phyloP scores from a whole-genome alignment of 345 rosid species.

The Triadica sebifera region DNA sequence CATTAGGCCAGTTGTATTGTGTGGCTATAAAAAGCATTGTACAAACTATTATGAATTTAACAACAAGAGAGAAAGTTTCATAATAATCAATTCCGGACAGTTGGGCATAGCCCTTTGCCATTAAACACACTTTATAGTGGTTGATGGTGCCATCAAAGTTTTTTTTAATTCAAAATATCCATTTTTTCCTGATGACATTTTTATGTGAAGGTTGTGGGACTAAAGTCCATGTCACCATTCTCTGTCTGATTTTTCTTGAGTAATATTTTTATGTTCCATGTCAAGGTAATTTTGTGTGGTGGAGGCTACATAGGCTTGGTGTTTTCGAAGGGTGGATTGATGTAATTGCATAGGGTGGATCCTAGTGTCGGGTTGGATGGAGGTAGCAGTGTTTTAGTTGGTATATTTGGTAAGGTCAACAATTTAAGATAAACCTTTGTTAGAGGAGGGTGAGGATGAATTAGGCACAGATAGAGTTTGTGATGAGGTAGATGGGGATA shows the following conservation, averaged over 20 bases:
- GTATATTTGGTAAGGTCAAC: no score
- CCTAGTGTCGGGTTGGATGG: no score
- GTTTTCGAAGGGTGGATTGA: no score
- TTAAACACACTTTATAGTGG: not conserved
- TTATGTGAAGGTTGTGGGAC: not conserved
- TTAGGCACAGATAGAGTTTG: no score
- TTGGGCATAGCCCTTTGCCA: not conserved
- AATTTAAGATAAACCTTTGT: no score
- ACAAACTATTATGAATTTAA: not conserved
- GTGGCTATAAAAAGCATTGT: not conserved
- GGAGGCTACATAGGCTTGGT: no score
- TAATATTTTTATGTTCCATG: not conserved
- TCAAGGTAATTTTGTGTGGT: not conserved
- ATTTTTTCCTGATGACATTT: not conserved
- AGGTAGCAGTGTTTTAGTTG: no score
- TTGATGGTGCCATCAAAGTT: not conserved
- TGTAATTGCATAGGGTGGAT: no score
- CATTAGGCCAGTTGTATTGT: not conserved
- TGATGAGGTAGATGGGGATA: no score
- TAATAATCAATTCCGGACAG: not conserved
- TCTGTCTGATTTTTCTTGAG: not conserved
- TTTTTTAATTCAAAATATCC: not conserved
- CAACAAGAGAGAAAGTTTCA: not conserved
- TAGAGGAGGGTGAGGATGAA: no score
- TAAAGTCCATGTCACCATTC: not conserved